Conservation (phyloP, 129 eudicot genomes). For the Mikania micrantha region DNA sequence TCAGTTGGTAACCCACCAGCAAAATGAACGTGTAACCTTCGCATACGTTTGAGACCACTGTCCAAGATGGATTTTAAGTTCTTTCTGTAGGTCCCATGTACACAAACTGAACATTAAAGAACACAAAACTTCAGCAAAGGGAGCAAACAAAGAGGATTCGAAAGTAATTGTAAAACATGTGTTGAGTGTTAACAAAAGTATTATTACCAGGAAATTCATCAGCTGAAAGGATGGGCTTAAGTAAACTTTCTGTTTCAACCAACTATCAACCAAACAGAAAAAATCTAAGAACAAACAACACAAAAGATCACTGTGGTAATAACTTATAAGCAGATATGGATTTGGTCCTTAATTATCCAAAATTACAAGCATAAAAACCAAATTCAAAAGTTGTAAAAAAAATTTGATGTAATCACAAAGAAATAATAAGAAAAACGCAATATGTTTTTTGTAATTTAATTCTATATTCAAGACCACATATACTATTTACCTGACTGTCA, state of each 20-base stretch:
- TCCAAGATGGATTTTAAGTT: slow-evolving; percentile 59
- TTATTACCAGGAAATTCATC: slow-evolving; percentile 68
- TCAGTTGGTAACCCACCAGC: slow-evolving; percentile 83
- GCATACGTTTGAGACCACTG: slow-evolving; percentile 86
- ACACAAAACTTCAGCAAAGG: neutral
- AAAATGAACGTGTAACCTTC: slow-evolving; percentile 87
- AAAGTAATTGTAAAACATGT: slow-evolving; percentile 3
- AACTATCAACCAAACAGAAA: slow-evolving; percentile 43
- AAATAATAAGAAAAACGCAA: neutral
- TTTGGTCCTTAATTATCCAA: neutral
- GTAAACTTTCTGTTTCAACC: slow-evolving; percentile 75
- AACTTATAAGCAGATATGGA: neutral
- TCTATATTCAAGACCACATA: neutral
- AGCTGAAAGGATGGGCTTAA: slow-evolving; percentile 80
- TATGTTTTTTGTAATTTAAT: neutral
- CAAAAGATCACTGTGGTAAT: neutral
- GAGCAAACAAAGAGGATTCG: neutral
- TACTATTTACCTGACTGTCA: neutral
- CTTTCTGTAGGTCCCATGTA: slow-evolving; percentile 90
- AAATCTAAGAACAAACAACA: neutral
- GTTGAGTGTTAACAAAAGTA: neutral
- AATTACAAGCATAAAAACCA: neutral
- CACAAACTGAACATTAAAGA: slow-evolving; percentile 51
- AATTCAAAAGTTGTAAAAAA: neutral
- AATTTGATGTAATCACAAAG: neutral